Evolutionary conservation across 2,329 filamentous ascomycete species (phyloP), one percentile per base, ranked within the genome.

Genomic region (Stagonosporopsis chrysanthemi): DNA sequence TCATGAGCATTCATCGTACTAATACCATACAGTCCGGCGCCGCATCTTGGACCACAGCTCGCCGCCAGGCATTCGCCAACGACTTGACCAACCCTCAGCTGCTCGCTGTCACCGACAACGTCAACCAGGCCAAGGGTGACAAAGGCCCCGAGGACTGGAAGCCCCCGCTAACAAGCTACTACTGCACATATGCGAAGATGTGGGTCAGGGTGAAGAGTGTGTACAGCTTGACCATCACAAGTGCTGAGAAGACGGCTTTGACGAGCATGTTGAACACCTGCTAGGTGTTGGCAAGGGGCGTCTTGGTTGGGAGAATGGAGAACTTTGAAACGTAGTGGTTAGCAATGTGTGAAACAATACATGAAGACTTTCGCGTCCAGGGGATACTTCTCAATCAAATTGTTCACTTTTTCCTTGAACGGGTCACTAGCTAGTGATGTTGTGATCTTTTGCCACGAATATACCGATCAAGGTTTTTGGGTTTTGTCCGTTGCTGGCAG

Each of bases 161-260:
- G 79, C 91, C 90, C 12, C 64, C 66, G 58, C 68, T 71, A 61
- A 64, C 75, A 17, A 82, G 81, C 61, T 94, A 91, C 78, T 85
- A 90, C 75, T 95, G 91, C 83, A 88, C 85, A 26, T 95, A 96
- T 70, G 88, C 90, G 14, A 83, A 84, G 72, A 86, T 88, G 71
- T 96, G 89, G 88, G 83, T 94, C 38, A 83, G 86, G 69, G 90
- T 96, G 65, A 96, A 95, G 85, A 85, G 82, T 67, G 84, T 86
- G 67, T 95, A 89, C 73, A 74, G 73, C 1, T 77, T 96, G 64
- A 88, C 84, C 15, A 80, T 95, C 59, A 94, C 89, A 1, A 81
- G 80, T 43, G 86, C 85, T 0, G 91, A 96, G 83, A 92, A 91
- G 82, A 77, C 77, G 15, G 88, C 90, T 0, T 76, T 93, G 61